phyloP scores from a whole-genome alignment of 257 asterid genomes.

The Petunia axillaris region DNA sequence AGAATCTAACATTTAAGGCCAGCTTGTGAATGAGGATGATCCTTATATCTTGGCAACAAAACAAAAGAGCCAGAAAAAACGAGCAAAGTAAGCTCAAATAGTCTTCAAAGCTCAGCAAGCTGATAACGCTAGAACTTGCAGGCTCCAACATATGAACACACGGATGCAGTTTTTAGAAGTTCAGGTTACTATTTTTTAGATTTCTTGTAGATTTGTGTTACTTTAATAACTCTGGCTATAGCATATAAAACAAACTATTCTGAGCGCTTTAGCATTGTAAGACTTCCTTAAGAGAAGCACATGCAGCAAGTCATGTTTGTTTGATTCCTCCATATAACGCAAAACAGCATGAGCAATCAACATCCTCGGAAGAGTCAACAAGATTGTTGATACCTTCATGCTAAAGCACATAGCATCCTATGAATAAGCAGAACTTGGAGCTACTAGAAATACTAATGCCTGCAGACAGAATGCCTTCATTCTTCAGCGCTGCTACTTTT shows the following conservation, averaged over 20 bases:
- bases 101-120: neutral
- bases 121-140: neutral
- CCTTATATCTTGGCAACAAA: slow-evolving; percentile 4
- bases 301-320: slow-evolving; percentile 18
- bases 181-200: neutral
- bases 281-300: slow-evolving; percentile 6
- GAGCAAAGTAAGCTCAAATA: neutral
- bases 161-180: neutral
- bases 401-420: neutral
- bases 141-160: neutral
- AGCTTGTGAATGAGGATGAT: neutral
- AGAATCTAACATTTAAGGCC: neutral
- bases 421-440: slow-evolving; percentile 5
- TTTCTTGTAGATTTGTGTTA: neutral
- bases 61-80: neutral
- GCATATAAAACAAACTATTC: neutral
- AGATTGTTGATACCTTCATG: slow-evolving; percentile 9
- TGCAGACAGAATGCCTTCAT: neutral
- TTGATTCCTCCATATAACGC: neutral
- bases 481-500: neutral
- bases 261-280: neutral
- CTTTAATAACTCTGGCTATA: slow-evolving; percentile 5
- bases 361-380: slow-evolving; percentile 7
- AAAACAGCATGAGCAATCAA: slow-evolving; percentile 3
- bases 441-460: slow-evolving; percentile 11